Percentiles rank a stretch among this genome's conserved stretches.
Evolutionary conservation across 176 grass and related monocot genomes (phyloP).

Genomic region (Musa itinerans): DNA sequence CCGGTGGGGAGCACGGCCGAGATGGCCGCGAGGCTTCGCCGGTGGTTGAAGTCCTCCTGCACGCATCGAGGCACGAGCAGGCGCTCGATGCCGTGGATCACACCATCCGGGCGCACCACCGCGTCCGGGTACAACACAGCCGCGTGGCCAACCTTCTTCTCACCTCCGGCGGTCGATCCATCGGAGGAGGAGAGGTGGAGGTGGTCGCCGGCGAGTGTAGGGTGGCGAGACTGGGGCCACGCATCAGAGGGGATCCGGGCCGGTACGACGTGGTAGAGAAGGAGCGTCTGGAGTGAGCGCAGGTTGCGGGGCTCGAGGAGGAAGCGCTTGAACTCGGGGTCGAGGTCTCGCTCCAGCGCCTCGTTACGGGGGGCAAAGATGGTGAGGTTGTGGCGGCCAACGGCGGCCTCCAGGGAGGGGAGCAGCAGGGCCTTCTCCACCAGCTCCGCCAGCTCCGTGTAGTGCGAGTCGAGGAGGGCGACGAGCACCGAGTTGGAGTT

Average conservation of each 20-base stretch:
- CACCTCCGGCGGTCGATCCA: neutral
- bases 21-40: constrained; percentile 54
- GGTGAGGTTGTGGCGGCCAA: constrained; percentile 53
- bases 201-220: constrained; percentile 45
- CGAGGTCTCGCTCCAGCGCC: constrained; percentile 58
- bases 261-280: constrained; percentile 70
- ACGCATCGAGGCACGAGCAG: constrained; percentile 54
- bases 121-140: constrained; percentile 32
- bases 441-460: constrained; percentile 64
- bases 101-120: constrained; percentile 47
- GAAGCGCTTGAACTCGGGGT: constrained; percentile 79
- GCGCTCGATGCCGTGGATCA: constrained; percentile 56
- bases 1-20: constrained; percentile 44
- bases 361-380: constrained; percentile 65
- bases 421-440: constrained; percentile 85
- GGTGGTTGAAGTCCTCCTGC: constrained; percentile 77
- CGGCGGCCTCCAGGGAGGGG: constrained; percentile 45
- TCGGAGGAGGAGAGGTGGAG: constrained; percentile 18
- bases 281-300: constrained; percentile 35
- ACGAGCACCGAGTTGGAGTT: constrained; percentile 80
- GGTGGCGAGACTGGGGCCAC: neutral
- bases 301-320: constrained; percentile 83
- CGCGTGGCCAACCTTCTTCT: constrained; percentile 25
- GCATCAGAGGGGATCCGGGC: constrained; percentile 15
- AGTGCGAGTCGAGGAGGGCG: constrained; percentile 62